Conservation (phyloP, 2,329 filamentous ascomycete genomes). For the Fusarium nurragi region DNA sequence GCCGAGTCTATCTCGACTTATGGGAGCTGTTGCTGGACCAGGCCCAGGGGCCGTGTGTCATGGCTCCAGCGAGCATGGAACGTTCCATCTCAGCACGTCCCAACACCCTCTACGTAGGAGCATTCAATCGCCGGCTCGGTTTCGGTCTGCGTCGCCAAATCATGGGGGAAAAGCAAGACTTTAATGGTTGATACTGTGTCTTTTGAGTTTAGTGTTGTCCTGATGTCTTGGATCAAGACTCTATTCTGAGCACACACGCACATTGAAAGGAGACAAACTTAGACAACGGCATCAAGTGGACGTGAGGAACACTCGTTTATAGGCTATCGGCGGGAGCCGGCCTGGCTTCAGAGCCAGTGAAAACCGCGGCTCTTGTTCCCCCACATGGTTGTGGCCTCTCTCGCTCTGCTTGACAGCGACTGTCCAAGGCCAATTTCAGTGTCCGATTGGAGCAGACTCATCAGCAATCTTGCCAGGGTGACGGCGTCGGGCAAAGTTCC, state of each 20-base stretch:
- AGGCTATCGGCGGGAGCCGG: constrained; percentile 35
- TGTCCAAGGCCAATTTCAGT: background rate
- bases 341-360: constrained; percentile 24
- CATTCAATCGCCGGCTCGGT: background rate
- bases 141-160: background rate
- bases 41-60: constrained; percentile 23
- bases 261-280: background rate
- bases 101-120: background rate
- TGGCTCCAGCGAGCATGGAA: constrained; percentile 34
- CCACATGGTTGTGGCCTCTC: constrained; percentile 7
- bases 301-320: constrained; percentile 5
- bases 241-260: background rate
- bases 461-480: constrained; percentile 2
- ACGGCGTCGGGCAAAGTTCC: constrained; percentile 1
- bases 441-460: constrained; percentile 7
- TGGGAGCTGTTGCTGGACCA: constrained; percentile 15
- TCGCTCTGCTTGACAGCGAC: constrained; percentile 7
- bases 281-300: constrained; percentile 10
- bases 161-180: background rate
- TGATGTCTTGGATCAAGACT: background rate
- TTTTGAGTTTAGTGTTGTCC: background rate
- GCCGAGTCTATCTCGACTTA: constrained; percentile 24
- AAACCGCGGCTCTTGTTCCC: constrained; percentile 11
- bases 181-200: background rate
- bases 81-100: constrained; percentile 32